A percentile compares a stretch with the other conserved stretches of the same genome.
These are phyloP conservation scores for Luzula sylvatica DNA, from an alignment of 176 grass and related monocot species.

Conservation along the genomic window DNA sequence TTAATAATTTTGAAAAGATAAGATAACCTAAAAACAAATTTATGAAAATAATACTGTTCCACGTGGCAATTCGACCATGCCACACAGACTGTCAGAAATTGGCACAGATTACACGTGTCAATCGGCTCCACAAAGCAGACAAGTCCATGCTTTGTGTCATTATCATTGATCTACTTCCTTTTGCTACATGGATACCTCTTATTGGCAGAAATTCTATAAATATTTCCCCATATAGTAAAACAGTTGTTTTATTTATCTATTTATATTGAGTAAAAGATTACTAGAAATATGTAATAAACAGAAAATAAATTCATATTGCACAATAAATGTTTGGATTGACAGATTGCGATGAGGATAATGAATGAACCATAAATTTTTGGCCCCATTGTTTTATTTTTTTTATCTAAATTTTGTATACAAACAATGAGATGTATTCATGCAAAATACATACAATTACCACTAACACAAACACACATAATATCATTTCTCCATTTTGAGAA, in stretches of 20 bases:
- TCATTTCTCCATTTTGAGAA: too few species aligned
- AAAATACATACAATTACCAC: too few species aligned
- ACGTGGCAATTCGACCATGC: constrained; percentile 3
- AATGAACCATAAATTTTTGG: too few species aligned
- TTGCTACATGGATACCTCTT: not conserved
- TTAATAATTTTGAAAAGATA: too few species aligned
- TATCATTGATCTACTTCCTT: not conserved
- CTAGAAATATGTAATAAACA: not conserved
- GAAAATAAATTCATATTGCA: too few species aligned
- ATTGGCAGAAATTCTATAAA: not conserved
- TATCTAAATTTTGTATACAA: too few species aligned
- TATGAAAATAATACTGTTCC: not conserved
- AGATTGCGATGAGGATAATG: too few species aligned
- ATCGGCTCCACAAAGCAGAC: constrained; percentile 7
- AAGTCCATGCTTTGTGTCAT: not conserved
- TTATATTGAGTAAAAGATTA: not conserved
- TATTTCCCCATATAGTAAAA: not conserved
- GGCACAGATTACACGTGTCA: constrained; percentile 2
- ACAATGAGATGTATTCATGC: too few species aligned
- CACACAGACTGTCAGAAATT: not conserved
- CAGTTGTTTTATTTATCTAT: not conserved
- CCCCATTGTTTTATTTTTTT: too few species aligned
- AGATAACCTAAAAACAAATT: not conserved
- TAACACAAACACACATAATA: too few species aligned
- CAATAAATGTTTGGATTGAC: too few species aligned